phyloP scores from a whole-genome alignment of 305 asterid genomes.

The Lippia alba region DNA sequence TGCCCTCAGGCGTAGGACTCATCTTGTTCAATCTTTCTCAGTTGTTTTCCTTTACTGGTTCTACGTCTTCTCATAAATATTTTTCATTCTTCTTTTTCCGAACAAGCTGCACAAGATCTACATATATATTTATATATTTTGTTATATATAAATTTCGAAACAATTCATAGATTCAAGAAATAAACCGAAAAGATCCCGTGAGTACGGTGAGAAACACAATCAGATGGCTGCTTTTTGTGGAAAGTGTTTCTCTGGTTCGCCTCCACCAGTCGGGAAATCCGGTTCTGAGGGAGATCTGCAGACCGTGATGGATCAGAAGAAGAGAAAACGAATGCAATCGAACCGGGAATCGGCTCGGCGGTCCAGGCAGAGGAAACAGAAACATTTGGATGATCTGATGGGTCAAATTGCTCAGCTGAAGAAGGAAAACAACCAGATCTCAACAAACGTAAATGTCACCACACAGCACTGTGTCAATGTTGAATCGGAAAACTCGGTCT shows the following conservation, averaged over 20 bases:
- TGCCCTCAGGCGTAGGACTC: constrained; percentile 70
- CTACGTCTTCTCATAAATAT: constrained; percentile 71
- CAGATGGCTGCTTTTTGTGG: constrained; percentile 72
- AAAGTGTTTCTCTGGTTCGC: constrained; percentile 59
- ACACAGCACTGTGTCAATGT: constrained; percentile 49
- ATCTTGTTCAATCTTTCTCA: constrained; percentile 91
- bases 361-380: constrained; percentile 85
- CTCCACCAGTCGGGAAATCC: constrained; percentile 52
- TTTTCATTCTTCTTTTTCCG: too few relatives aligned
- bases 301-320: constrained; percentile 59
- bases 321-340: constrained; percentile 79
- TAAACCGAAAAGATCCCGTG: neutral
- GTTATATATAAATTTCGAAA: neutral
- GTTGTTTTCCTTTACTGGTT: constrained; percentile 95
- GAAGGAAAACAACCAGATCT: constrained; percentile 59
- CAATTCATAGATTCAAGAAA: constrained; percentile 1
- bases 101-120: neutral
- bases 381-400: constrained; percentile 73
- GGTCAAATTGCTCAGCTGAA: constrained; percentile 54
- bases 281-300: constrained; percentile 56
- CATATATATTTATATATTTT: neutral
- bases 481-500: constrained; percentile 72
- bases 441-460: constrained; percentile 46
- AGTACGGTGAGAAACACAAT: neutral
- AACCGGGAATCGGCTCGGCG: constrained; percentile 91